Percentiles rank a stretch among this genome's conserved stretches.
phyloP scores from a whole-genome alignment of 257 asterid genomes.

The Solanum sejunctum region DNA sequence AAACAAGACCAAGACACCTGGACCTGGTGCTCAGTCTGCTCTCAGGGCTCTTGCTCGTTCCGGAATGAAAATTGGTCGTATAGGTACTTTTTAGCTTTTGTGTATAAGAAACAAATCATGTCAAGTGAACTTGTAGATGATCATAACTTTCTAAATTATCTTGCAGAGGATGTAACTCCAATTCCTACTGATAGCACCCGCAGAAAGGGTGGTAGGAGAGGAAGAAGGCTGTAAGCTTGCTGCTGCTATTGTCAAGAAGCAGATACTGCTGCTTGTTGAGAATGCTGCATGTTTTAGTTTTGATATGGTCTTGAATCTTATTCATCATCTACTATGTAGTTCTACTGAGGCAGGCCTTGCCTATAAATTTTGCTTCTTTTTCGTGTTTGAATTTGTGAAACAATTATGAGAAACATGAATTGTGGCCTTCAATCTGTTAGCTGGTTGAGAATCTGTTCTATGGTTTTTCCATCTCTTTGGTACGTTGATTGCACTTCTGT shows the following conservation, averaged over 20 bases:
- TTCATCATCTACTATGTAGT: not conserved
- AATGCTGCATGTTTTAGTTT: not conserved
- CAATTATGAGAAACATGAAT: not conserved
- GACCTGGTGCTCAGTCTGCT: conserved; percentile 4
- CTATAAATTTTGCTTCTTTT: not conserved
- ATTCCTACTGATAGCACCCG: conserved; percentile 1
- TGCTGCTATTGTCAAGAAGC: not conserved
- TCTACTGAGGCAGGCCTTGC: not conserved
- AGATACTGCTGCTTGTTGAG: not conserved
- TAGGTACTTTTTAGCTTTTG: not conserved
- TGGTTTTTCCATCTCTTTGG: not conserved
- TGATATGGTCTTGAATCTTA: not conserved
- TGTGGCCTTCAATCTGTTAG: not conserved
- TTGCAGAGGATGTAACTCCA: not conserved
- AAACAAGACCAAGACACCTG: not conserved
- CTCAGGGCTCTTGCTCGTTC: conserved; percentile 1
- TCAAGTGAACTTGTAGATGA: not conserved
- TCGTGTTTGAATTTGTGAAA: not conserved
- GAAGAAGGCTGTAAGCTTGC: not conserved
- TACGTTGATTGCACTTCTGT: not conserved
- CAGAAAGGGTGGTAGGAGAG: conserved; percentile 1
- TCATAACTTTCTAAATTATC: not conserved
- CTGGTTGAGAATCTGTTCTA: not conserved
- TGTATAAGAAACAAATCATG: not conserved
- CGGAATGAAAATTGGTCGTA: not conserved